These are phyloP conservation scores for Colletotrichum tamarilloi DNA, from an alignment of 2,329 filamentous ascomycete genomes.

Conservation along the genomic window DNA sequence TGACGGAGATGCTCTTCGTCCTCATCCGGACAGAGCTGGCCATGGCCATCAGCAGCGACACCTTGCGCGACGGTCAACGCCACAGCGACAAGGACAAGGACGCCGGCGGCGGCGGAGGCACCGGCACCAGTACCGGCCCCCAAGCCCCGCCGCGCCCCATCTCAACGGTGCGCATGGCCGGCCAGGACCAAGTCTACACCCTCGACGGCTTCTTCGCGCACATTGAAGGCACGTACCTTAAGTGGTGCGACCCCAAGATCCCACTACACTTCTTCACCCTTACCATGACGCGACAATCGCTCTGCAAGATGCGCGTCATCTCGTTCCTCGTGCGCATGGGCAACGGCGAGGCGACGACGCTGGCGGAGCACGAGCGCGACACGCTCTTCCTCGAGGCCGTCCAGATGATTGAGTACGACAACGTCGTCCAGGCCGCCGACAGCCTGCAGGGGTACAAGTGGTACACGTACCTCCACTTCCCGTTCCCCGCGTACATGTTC, in stretches of 20 bases:
- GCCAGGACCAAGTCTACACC: slow-evolving; percentile 60
- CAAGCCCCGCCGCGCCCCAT: slow-evolving; percentile 42
- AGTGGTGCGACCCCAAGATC: slow-evolving; percentile 67
- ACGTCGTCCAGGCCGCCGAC: slow-evolving; percentile 62
- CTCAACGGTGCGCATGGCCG: slow-evolving; percentile 58
- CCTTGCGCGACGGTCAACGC: slow-evolving; percentile 46
- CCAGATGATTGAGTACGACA: slow-evolving; percentile 70
- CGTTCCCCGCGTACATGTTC: slow-evolving; percentile 71
- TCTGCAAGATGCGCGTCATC: slow-evolving; percentile 68
- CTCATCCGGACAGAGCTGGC: slow-evolving; percentile 68
- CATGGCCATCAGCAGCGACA: slow-evolving; percentile 63
- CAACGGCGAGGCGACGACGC: slow-evolving; percentile 48
- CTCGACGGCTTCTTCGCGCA: slow-evolving; percentile 65
- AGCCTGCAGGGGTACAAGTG: slow-evolving; percentile 65
- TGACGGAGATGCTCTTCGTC: slow-evolving; percentile 71
- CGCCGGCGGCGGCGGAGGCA: slow-evolving; percentile 20
- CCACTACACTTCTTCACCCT: slow-evolving; percentile 70
- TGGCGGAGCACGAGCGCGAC: slow-evolving; percentile 61
- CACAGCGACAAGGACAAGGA: slow-evolving; percentile 42
- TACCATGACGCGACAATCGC: slow-evolving; percentile 65
- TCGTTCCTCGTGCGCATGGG: slow-evolving; percentile 63
- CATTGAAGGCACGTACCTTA: slow-evolving; percentile 67
- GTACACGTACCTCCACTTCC: slow-evolving; percentile 70
- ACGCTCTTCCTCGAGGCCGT: slow-evolving; percentile 65
- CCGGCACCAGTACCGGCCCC: slow-evolving; percentile 38